These are phyloP conservation scores for Vitellaria paradoxa DNA, from an alignment of 179 eudicot genomes.

Conservation along the genomic window DNA sequence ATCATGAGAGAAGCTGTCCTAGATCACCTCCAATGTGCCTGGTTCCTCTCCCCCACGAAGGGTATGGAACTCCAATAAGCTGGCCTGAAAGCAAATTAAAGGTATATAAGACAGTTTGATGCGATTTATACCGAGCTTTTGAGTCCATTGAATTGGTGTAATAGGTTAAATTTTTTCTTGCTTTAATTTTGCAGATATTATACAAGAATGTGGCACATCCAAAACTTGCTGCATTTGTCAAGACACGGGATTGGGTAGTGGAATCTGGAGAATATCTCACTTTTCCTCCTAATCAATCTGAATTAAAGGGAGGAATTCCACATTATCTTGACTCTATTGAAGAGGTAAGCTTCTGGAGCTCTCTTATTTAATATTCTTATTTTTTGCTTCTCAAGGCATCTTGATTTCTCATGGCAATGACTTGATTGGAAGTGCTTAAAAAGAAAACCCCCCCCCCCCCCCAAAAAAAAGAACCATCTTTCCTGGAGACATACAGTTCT, in stretches of 20 bases:
- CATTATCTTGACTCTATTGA: conserved; percentile 81
- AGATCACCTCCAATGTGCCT: conserved; percentile 73
- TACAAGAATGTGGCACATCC: conserved; percentile 93
- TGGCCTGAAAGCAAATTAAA: conserved; percentile 88
- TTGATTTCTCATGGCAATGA: not conserved
- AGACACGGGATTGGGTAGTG: conserved; percentile 59
- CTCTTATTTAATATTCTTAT: not conserved
- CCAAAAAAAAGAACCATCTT: no score
- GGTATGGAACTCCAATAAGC: conserved; percentile 66
- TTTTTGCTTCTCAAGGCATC: not conserved
- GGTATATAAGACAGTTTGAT: conserved; percentile 37
- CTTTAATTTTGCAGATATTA: conserved; percentile 57
- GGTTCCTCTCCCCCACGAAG: conserved; percentile 83
- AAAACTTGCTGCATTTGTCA: conserved; percentile 69
- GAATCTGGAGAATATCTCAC: conserved; percentile 72
- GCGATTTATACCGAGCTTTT: not conserved
- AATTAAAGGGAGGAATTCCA: conserved; percentile 58
- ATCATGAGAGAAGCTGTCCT: conserved; percentile 88
- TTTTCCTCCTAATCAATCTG: conserved; percentile 72
- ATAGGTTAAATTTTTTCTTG: conserved; percentile 15
- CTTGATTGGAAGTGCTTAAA: not conserved
- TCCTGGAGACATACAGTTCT: not conserved
- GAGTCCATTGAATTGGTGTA: not conserved
- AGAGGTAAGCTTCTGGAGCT: conserved; percentile 48
- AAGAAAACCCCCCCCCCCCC: not conserved